A percentile compares a stretch with the other conserved stretches of the same genome.
phyloP scores from a whole-genome alignment of 345 rosid genomes.

The Populus pruinosa region DNA sequence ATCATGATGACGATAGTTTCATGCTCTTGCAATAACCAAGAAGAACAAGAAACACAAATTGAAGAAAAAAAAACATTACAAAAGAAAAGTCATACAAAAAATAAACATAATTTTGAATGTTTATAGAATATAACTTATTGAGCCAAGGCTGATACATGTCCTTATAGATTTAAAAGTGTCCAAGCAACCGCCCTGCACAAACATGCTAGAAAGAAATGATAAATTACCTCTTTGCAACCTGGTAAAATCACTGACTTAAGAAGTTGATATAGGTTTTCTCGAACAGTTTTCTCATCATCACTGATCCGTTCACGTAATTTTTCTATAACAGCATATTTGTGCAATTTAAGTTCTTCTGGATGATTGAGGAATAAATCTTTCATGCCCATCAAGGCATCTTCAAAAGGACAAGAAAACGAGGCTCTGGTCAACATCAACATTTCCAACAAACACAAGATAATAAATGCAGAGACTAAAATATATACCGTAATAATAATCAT shows the following conservation, averaged over 20 bases:
- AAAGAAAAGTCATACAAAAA: not conserved
- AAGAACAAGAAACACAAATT: not conserved
- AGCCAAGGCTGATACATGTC: not conserved
- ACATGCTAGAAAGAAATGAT: not conserved
- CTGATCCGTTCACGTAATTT: conserved; percentile 63
- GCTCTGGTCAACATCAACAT: not conserved
- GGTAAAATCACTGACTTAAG: conserved; percentile 61
- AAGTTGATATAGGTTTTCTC: conserved; percentile 58
- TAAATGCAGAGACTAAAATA: not conserved
- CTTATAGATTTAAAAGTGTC: not conserved
- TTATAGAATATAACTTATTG: not conserved
- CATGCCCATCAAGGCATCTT: conserved; percentile 77
- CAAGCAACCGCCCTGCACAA: not conserved
- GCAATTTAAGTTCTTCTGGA: conserved; percentile 64
- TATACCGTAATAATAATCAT: not conserved
- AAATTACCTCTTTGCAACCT: conserved; percentile 62
- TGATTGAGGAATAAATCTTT: conserved; percentile 57
- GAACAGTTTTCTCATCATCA: conserved; percentile 64
- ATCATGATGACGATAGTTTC: not conserved
- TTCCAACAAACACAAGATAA: not conserved
- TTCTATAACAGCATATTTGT: conserved; percentile 52
- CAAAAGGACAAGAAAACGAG: conserved; percentile 21
- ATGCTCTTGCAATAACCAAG: not conserved
- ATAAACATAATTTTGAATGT: not conserved
- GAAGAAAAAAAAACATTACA: not conserved